Evolutionary conservation across 1,284 basidiomycete species (phyloP).

Genomic region (Pyrrhoderma noxium): DNA sequence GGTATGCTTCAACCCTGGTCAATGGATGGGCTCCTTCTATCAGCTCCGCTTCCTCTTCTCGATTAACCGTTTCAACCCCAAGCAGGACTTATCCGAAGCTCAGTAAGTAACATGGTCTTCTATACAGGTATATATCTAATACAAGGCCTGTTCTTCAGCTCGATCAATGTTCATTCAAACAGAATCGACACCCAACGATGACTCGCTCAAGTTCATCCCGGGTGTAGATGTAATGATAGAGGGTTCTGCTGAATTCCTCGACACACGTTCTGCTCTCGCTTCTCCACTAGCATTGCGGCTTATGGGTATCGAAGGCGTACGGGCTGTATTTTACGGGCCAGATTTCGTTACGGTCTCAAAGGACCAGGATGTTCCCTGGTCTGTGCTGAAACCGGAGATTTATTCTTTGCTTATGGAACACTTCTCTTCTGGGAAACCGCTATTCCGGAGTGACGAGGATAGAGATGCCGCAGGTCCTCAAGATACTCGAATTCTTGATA

Average conservation of each 20-base stretch:
- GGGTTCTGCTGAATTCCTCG: constrained; percentile 91
- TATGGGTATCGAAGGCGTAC: constrained; percentile 90
- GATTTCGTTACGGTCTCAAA: constrained; percentile 98
- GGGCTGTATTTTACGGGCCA: constrained; percentile 88
- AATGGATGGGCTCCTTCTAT: constrained; percentile 15
- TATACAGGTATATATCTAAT: background rate
- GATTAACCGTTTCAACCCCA: constrained; percentile 2
- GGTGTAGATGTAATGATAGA: constrained; percentile 83
- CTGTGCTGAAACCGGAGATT: constrained; percentile 94
- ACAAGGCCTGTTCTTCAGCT: constrained; percentile 34
- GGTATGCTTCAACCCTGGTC: constrained; percentile 14
- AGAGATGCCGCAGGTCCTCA: constrained; percentile 77
- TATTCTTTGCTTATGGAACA: constrained; percentile 98
- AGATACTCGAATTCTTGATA: constrained; percentile 94
- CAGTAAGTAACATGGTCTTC: background rate
- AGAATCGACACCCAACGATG: constrained; percentile 94
- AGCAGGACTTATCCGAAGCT: constrained; percentile 8
- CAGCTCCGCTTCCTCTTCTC: constrained; percentile 13
- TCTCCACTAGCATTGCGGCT: constrained; percentile 91
- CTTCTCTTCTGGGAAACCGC: constrained; percentile 81
- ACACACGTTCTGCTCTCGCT: constrained; percentile 72
- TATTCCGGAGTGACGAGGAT: constrained; percentile 80
- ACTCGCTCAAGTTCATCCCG: constrained; percentile 97
- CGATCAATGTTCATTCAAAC: constrained; percentile 97
- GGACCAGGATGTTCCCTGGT: constrained; percentile 80